Base-by-base conservation (phyloP, 345 rosid species). In the Salix suchowensis region DNA sequence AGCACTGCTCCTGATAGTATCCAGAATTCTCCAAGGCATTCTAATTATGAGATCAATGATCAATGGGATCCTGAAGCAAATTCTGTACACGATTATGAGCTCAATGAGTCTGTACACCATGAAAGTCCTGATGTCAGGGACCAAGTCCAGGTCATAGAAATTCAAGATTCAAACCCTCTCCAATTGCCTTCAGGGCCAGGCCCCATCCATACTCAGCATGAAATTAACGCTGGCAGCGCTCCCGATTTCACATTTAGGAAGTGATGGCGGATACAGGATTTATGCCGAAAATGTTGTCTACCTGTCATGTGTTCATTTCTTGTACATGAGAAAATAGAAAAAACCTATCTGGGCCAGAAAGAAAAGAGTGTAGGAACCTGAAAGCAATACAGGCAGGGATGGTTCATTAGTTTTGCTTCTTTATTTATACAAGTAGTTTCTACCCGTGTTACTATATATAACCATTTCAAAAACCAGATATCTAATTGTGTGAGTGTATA, bases 51-150 rank as follows among this genome's bases (percentile, higher is more conserved):
- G 28, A 67, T 77, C 19, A 81, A 87, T 28, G 83, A 67, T 30
- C n/a, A 34, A 36, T 87, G 89, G 89, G 89, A 87, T 12, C 88
- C 87, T 9, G 89, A 90, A 67, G 90, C 91, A 16, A 84, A 19
- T 40, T 82, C 88, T 6, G 82, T 82, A 16, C 81, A 74, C 5
- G 85, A 81, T 42, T 81, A 37, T 11, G 78, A 81, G 11, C 19
- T 24, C 39, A 26, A 62, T 36, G 84, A 81, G 48, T n/a, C 42
- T 73, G 77, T 52, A 28, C 32, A 24, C 7, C 67, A 3, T 15
- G 79, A 46, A 55, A 74, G 52, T 46, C 16, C 76, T 30, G 78
- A 75, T 18, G 36, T 34, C 1, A 54, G 74, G 1, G 86, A 79
- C 8, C 87, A 55, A 19, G 75, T 75, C 19, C 87, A 55, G 19